Base-by-base conservation (phyloP, 176 grass and related monocot species). In the Canna indica region DNA sequence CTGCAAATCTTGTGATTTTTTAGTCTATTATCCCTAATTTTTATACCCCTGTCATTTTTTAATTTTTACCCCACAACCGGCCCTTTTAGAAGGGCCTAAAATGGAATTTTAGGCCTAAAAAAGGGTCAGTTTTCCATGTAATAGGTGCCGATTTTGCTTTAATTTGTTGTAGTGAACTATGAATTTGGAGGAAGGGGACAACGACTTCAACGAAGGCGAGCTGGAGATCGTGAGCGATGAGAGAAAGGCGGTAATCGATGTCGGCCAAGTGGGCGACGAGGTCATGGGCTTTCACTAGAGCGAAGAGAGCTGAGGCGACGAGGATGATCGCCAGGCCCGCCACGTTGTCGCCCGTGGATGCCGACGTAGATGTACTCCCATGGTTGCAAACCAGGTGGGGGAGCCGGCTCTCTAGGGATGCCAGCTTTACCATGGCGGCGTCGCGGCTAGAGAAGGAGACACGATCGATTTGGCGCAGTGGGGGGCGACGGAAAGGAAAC, bases 351-450 rank as follows among this genome's bases (percentile, higher is more conserved):
- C 39, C 66, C 75, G 86, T 92, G 87, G 6, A 72, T 17, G 27
- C 80, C 86, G 42, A 86, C 73, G 81, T 97, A 92, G 73, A 82
- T 68, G 86, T 91, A 90, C 77, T 97, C 88, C 88, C 88, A 90
- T 81, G 64, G 17, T 81, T 72, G 57, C 72, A 70, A 42, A 79
- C 50, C n/a, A 47, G 62, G 70, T 66, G 73, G 13, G 88, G 83
- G 39, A 84, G 58, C 16, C 88, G 74, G 81, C 78, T 85, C 64
- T 97, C 93, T 64, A 88, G 75, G 24, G 93, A 84, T 29, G 79
- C 86, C 0, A 97, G 82, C 84, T 97, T 97, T 75, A 85, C 93
- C 93, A 92, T 90, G 20, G 39, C 18, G 27, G 58, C 34, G n/a
- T 20, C 41, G 58, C 34, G n/a, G n/a, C 39, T 3, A 7, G n/a